phyloP scores from a whole-genome alignment of 1,284 basidiomycete species.

The Hortiboletus rubellus region DNA sequence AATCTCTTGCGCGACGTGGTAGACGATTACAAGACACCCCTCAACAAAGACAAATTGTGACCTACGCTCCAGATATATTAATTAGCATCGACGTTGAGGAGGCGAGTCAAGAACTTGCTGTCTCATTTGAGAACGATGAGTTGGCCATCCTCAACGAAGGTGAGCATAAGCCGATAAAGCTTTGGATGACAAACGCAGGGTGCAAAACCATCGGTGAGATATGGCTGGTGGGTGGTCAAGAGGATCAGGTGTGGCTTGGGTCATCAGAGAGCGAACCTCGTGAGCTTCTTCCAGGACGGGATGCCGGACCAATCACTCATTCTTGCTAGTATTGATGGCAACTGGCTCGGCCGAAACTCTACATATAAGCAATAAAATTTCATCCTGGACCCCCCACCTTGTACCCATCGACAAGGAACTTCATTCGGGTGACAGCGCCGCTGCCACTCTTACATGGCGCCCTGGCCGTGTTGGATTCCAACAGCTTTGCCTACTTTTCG shows the following conservation, averaged over 20 bases:
- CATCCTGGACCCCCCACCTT: slow-evolving; percentile 45
- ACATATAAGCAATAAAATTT: slow-evolving; percentile 56
- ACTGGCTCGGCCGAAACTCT: slow-evolving; percentile 19
- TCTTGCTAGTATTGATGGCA: slow-evolving; percentile 30
- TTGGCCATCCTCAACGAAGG: slow-evolving; percentile 58
- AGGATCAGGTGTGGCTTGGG: slow-evolving; percentile 61
- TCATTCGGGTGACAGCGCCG: slow-evolving; percentile 43
- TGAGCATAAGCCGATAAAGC: slow-evolving; percentile 51
- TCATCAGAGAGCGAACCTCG: slow-evolving; percentile 9
- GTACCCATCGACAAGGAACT: slow-evolving; percentile 44
- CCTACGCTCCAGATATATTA: slow-evolving; percentile 64
- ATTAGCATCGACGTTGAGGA: slow-evolving; percentile 61
- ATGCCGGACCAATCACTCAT: slow-evolving; percentile 19
- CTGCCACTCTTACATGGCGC: slow-evolving; percentile 55
- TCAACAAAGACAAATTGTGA: slow-evolving; percentile 60
- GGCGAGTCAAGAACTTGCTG: slow-evolving; percentile 56
- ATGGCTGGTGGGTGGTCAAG: slow-evolving; percentile 62
- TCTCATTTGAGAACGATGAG: slow-evolving; percentile 55
- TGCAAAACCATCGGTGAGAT: slow-evolving; percentile 56
- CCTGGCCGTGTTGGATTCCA: slow-evolving; percentile 48
- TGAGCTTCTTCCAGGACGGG: slow-evolving; percentile 16
- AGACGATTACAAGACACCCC: slow-evolving; percentile 67
- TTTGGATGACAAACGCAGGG: slow-evolving; percentile 67
- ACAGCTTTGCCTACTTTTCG: slow-evolving; percentile 60
- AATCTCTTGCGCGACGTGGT: slow-evolving; percentile 64